Evolutionary conservation across 2,329 filamentous ascomycete species (phyloP), one percentile per base, ranked within the genome.

Genomic region (Chalara sp.): DNA sequence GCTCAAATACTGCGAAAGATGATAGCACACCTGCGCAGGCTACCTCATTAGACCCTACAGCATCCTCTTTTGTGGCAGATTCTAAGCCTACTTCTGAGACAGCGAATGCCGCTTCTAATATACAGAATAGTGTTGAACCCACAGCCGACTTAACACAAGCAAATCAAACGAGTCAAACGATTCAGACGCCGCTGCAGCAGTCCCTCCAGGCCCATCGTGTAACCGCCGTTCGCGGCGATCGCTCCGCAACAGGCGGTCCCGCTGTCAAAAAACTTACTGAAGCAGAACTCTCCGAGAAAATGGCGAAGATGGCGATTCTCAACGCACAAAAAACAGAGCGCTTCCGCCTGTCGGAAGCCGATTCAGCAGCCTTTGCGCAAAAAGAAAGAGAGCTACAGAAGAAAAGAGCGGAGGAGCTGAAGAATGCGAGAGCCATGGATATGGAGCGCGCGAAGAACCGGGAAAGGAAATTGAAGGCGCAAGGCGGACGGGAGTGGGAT

Each of bases 271-370:
- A 83, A 66, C 73, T 86, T 43, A 85, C 81, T 2, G 82, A 86
- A 61, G 78, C 76, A 56, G 77, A 86, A 63, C 72, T 87, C 6
- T 74, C 73, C 4, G 76, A 75, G 44, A 79, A 80, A 54, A 77
- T 87, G 53, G 79, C 76, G 6, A 72, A 74, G 35, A 84, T 84
- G 59, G 75, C 76, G 55, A 73, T 83, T 57, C 78, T 82, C 51
- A 84, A 83, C 48, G 77, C 76, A 5, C 73, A 77, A 46, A 72
- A 80, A 11, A 73, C 75, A 6, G 80, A 78, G 6, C 79, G 80
- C 0, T 81, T 86, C 61, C 78, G 77, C 1, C 75, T 81, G 30
- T 81, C 81, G n/a, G 79, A 86, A 68, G 81, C 80, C n/a, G 83
- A 87, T 57, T 75, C 78, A 49, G 81, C 80, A 3, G 78, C 76